A percentile compares a stretch with the other conserved stretches of the same genome.
These are phyloP conservation scores for Tulasnella sp. DNA, from an alignment of 768 basidiomycete genomes.

Conservation along the genomic window DNA sequence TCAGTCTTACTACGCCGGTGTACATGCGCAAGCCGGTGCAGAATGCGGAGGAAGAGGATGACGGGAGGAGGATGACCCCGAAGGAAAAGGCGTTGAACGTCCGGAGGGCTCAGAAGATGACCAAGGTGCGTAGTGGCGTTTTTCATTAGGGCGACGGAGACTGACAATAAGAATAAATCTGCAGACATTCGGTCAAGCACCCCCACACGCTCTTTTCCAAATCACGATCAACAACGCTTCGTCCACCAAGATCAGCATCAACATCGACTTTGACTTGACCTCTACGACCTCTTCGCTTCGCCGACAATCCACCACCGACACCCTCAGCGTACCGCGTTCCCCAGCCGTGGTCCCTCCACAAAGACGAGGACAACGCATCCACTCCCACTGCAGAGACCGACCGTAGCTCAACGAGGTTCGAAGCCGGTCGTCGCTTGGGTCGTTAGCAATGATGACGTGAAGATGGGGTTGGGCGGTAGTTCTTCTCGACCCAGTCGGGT, in stretches of 20 bases:
- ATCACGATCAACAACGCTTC: background rate
- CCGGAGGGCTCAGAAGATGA: conserved; percentile 9
- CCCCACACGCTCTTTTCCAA: conserved; percentile 5
- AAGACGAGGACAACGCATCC: background rate
- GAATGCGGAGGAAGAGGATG: background rate
- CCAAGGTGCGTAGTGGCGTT: background rate
- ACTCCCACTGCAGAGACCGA: background rate
- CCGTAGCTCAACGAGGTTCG: background rate
- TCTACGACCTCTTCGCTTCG: background rate
- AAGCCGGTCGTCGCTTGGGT: background rate
- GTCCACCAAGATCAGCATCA: background rate
- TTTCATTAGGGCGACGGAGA: no score
- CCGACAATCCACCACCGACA: no score
- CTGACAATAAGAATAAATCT: no score
- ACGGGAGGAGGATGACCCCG: background rate
- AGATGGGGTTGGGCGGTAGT: background rate
- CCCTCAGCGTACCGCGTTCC: background rate
- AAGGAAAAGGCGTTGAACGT: conserved; percentile 11
- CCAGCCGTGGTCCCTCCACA: background rate
- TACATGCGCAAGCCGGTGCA: background rate
- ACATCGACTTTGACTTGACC: background rate
- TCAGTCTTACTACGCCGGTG: background rate
- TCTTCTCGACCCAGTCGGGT: background rate
- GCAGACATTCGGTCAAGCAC: conserved; percentile 8
- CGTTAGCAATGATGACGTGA: background rate